A percentile compares a stretch with the other conserved stretches of the same genome.
These are phyloP conservation scores for Leccinum longicurvipes DNA, from an alignment of 768 basidiomycete genomes.

Conservation along the genomic window DNA sequence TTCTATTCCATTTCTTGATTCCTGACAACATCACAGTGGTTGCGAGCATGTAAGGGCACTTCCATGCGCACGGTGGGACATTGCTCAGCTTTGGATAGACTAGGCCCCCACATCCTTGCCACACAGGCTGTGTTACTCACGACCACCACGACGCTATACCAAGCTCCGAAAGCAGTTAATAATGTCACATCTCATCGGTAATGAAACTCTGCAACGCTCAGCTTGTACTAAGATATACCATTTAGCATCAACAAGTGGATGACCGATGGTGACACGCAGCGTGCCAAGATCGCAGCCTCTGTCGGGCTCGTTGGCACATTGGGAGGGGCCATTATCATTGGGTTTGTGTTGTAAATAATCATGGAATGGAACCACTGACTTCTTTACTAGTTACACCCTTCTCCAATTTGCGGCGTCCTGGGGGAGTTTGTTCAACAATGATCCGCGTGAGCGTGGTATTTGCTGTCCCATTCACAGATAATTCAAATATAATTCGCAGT, in stretches of 20 bases:
- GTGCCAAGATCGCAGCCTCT: conserved; percentile 16
- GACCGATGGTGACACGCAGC: conserved; percentile 13
- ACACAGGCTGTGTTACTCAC: conserved; percentile 26
- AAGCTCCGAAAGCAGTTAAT: conserved; percentile 19
- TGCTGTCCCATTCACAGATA: too few species aligned
- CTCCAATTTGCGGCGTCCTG: conserved; percentile 45
- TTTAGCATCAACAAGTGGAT: conserved; percentile 24
- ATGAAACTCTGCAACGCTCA: conserved; percentile 3
- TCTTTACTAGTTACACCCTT: conserved; percentile 36
- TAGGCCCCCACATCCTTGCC: conserved; percentile 22
- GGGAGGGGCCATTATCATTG: conserved; percentile 10
- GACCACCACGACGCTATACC: conserved; percentile 22
- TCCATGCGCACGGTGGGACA: neutral
- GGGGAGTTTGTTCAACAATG: conserved; percentile 60
- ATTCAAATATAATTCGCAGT: conserved; percentile 29
- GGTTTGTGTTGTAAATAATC: neutral
- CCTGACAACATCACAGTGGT: conserved; percentile 13
- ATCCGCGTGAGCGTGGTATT: conserved; percentile 33
- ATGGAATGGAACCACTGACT: neutral
- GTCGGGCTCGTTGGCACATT: conserved; percentile 18
- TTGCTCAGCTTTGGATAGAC: conserved; percentile 11
- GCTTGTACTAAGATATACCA: neutral
- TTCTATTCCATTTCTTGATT: neutral
- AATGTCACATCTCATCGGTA: conserved; percentile 26
- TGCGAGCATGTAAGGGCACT: conserved; percentile 21